Base-by-base conservation (phyloP, 2,329 filamentous ascomycete species). In the Pseudogymnoascus sp. region DNA sequence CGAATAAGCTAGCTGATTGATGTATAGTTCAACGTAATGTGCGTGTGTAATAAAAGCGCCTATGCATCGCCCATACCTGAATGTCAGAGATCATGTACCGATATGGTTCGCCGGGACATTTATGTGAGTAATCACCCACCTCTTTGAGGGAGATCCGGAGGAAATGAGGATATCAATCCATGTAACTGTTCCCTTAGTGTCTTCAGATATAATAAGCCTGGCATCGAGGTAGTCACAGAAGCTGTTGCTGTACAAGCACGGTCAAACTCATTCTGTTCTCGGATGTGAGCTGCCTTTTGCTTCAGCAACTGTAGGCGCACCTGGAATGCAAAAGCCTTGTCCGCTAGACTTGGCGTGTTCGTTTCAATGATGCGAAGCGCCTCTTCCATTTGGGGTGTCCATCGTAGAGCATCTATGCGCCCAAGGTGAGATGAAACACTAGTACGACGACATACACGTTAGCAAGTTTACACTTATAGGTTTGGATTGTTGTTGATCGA, bases 361-460 rank as follows among this genome's bases (percentile, higher is more conserved):
- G 76, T 72, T 4, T 75, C 72, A 0, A 88, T 72, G 1, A 76
- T 66, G 4, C 76, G 71, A 0, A 87, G 72, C 36, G 79, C 82
- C 36, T 86, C 82, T 30, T 85, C 83, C 75, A 87, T 79, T 60
- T 84, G 79, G 1, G 79, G 66, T 0, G 79, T 85, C 84, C 84
- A 88, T 2, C 74, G 76, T 58, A 87, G 73, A 1, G 77, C 68
- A 60, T 85, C 82, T 59, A 78, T 75, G 52, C 78, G 78, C 23
- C 77, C 77, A 12, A 82, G 72, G 60, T 74, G 79, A 2, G 69
- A 73, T 58, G 74, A 70, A 62, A 71, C 70, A 63, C 74, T 77
- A 61, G 4, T 63, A 60, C 4, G 14, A 52, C 9, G 42, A 9
- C 14, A 49, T 49, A 9, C 12, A 12, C 28, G 5, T 52, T 61